A percentile compares a stretch with the other conserved stretches of the same genome.
phyloP scores from a whole-genome alignment of 176 grass and related monocot genomes.

The Musa schizocarpa region DNA sequence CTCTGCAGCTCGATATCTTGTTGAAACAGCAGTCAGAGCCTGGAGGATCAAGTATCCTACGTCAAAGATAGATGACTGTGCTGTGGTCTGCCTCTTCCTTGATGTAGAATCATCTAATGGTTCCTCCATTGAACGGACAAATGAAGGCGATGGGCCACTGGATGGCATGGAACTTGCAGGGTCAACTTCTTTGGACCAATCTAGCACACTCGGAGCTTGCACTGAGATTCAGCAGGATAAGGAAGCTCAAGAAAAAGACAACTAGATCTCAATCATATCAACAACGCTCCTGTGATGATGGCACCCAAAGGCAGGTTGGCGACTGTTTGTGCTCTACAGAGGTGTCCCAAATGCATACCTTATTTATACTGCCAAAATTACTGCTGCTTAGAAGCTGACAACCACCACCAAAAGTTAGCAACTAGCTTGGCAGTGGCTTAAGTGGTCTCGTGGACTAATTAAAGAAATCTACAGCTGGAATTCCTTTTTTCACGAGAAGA shows the following conservation, averaged over 20 bases:
- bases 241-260: not conserved
- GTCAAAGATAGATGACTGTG: conserved; percentile 15
- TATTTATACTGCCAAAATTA: not conserved
- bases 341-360: not conserved
- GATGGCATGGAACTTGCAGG: not conserved
- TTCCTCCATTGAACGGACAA: not conserved
- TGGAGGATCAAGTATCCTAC: conserved; percentile 10
- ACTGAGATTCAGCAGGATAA: not conserved
- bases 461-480: not conserved
- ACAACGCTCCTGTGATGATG: too few relatives aligned
- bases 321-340: not conserved
- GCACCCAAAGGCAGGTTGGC: not conserved
- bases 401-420: not conserved
- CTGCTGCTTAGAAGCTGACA: not conserved
- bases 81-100: conserved; percentile 12
- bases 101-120: not conserved
- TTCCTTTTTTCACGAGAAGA: not conserved
- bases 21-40: conserved; percentile 2
- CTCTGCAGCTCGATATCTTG: conserved; percentile 1
- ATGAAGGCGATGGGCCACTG: not conserved
- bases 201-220: not conserved
- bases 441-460: not conserved
- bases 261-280: conserved; percentile 4
- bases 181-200: not conserved
- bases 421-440: not conserved